Percentiles rank a stretch among this genome's conserved stretches.
phyloP scores from a whole-genome alignment of 331 rosid genomes.

The Acacia concinna region DNA sequence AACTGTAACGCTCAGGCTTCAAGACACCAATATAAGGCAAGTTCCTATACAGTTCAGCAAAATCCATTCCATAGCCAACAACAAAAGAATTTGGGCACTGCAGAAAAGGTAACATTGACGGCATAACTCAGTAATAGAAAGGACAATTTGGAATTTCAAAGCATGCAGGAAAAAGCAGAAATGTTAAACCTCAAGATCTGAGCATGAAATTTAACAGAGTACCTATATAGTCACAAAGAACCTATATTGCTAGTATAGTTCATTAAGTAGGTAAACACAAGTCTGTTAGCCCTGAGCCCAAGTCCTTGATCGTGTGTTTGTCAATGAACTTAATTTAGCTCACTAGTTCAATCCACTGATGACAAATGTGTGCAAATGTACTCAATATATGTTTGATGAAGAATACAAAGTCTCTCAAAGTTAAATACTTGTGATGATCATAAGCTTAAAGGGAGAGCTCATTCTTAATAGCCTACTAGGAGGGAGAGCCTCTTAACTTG shows the following conservation, averaged over 20 bases:
- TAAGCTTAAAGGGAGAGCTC: too few species aligned
- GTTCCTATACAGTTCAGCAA: slow-evolving; percentile 76
- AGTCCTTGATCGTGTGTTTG: not conserved
- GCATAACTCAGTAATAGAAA: slow-evolving; percentile 7
- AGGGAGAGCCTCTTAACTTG: too few species aligned
- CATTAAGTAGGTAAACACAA: not conserved
- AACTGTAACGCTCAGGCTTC: slow-evolving; percentile 72
- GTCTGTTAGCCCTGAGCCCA: not conserved
- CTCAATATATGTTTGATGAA: not conserved
- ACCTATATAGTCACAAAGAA: not conserved
- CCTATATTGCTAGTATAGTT: not conserved
- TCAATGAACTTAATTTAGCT: not conserved
- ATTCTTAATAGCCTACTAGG: too few species aligned
- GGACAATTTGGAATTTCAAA: not conserved
- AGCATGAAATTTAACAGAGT: not conserved
- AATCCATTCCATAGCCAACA: slow-evolving; percentile 97
- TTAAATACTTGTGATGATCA: too few species aligned
- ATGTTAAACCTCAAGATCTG: not conserved
- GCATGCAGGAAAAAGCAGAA: not conserved
- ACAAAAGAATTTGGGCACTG: slow-evolving; percentile 90
- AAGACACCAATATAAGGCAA: slow-evolving; percentile 83
- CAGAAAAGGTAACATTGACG: slow-evolving; percentile 22
- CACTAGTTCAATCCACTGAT: not conserved
- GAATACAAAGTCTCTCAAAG: not conserved
- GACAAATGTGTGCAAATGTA: not conserved